Base-by-base conservation (phyloP, 2,329 filamentous ascomycete genomes). In the Calonectria leucothoes region DNA sequence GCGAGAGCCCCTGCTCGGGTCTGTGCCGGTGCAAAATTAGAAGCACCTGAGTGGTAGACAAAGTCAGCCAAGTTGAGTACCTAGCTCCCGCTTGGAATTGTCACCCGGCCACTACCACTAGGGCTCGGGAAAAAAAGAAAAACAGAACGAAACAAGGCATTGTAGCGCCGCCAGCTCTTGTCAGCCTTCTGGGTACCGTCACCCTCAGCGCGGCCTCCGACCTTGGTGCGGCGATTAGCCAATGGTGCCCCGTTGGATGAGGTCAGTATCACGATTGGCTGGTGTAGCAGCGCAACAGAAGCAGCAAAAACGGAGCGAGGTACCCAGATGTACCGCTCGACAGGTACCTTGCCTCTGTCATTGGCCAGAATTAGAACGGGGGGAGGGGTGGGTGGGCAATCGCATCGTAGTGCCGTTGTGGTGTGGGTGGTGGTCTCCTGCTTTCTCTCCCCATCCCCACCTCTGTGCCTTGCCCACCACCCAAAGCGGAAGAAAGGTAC, bases 21-120 rank as follows among this genome's bases (percentile, higher is more conserved):
- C 59, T 72, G 70, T 61, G 52, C 69, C 42, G 63, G 42, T 25
- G 69, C 69, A 71, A 71, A 67, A 52, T 71, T 71, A 68, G 69
- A 72, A 72, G 65, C 57, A 49, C 51, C 25, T 55, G 59, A 69
- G 70, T 65, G 49, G 66, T 35, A 66, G 48, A 35, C 31, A 39
- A 23, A 51, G 51, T 51, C 51, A 57, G 39, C 59, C 59, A 33
- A 33, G 61, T 27, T 15, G 20, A 31, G n/a, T 66, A 64, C 51
- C n/a, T 69, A 64, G 61, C 25, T 69, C 65, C 69, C 70, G 70
- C 51, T 66, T 72, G 49, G 51, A 52, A 39, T 35, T 72, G n/a
- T 64, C 25, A n/a, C 27, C 52, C 64, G 55, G 68, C 45, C 42
- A 45, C 42, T 45, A 61, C 37, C 37, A 20, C 69, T 70, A 69